phyloP scores from a whole-genome alignment of 306 rosid species.

The Prunus padus region DNA sequence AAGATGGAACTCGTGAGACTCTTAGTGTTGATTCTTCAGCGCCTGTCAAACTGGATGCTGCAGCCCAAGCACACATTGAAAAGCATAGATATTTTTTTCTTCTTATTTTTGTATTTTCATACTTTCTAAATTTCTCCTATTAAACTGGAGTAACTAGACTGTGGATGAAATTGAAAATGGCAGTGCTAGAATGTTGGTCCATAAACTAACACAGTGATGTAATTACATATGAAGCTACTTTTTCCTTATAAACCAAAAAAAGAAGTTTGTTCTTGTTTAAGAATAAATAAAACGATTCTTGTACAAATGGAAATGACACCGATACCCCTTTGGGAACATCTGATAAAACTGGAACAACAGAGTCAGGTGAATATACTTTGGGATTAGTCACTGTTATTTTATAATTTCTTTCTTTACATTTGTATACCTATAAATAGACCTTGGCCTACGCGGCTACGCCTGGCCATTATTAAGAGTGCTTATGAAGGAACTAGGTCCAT shows the following conservation, averaged over 20 bases:
- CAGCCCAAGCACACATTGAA: slow-evolving; percentile 65
- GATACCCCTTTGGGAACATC: neutral
- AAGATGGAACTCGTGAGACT: slow-evolving; percentile 51
- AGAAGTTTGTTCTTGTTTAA: neutral
- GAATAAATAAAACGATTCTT: neutral
- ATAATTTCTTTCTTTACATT: neutral
- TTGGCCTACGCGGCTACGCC: too few species aligned
- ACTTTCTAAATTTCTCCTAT: neutral
- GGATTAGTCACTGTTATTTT: neutral
- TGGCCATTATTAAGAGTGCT: neutral
- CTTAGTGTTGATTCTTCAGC: slow-evolving; percentile 41
- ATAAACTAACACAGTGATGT: too few species aligned
- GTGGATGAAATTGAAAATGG: neutral
- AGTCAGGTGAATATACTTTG: neutral
- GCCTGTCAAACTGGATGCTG: slow-evolving; percentile 74
- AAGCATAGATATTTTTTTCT: slow-evolving; percentile 63
- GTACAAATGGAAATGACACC: neutral
- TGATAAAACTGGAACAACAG: neutral
- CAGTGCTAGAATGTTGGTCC: neutral
- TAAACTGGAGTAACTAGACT: neutral
- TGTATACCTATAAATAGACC: neutral
- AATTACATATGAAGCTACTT: neutral
- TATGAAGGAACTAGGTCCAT: neutral
- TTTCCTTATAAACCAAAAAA: neutral
- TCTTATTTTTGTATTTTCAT: neutral